Evolutionary conservation across 2,329 filamentous ascomycete genomes (phyloP).

Genomic region (Nigrospora sphaerica): DNA sequence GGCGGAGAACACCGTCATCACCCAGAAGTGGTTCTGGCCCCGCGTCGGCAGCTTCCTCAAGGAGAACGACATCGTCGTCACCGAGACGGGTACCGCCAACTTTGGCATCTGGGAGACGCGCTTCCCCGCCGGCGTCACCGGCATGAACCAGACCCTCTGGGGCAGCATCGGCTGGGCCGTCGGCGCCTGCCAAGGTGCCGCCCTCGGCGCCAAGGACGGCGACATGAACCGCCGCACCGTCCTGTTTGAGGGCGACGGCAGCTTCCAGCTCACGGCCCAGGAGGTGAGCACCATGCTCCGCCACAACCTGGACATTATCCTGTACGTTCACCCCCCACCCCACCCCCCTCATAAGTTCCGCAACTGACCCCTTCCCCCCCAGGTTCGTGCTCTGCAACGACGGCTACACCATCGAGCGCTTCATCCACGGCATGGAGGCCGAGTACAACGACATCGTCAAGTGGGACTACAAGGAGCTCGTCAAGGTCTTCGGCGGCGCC

Average conservation of each 20-base stretch:
- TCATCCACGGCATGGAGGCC: constrained; percentile 76
- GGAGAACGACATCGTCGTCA: constrained; percentile 70
- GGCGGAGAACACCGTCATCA: constrained; percentile 40
- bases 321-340: constrained; percentile 40
- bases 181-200: constrained; percentile 56
- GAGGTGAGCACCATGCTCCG: constrained; percentile 80
- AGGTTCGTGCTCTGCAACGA: constrained; percentile 82
- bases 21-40: constrained; percentile 72
- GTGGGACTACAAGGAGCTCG: constrained; percentile 68
- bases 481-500: constrained; percentile 61
- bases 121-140: constrained; percentile 71
- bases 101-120: constrained; percentile 83
- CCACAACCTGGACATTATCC: constrained; percentile 66
- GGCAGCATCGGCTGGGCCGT: constrained; percentile 58
- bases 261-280: constrained; percentile 77
- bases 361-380: constrained; percentile 10
- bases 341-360: neutral
- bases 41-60: constrained; percentile 65
- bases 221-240: constrained; percentile 55
- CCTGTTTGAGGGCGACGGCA: constrained; percentile 84
- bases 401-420: constrained; percentile 84
- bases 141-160: constrained; percentile 74
- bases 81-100: constrained; percentile 82
- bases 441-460: constrained; percentile 72
- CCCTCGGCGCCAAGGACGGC: constrained; percentile 64